Conservation (phyloP, 257 asterid species). For the Striga asiatica region DNA sequence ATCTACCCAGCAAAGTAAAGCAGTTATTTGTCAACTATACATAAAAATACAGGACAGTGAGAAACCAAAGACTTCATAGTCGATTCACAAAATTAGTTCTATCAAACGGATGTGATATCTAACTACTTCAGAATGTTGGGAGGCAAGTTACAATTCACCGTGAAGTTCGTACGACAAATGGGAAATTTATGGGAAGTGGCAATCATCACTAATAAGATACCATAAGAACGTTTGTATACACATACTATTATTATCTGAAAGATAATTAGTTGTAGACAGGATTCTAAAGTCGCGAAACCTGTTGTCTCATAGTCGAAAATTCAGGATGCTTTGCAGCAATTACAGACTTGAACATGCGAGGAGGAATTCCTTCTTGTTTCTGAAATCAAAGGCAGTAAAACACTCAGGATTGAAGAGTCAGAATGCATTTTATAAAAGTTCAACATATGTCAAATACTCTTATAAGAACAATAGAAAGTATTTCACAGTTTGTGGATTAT, state of each 20-base stretch:
- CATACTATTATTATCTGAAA: conserved; percentile 89
- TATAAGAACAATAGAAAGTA: conserved; percentile 1
- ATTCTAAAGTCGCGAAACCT: conserved; percentile 37
- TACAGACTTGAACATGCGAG: conserved; percentile 95
- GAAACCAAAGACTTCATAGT: conserved; percentile 1
- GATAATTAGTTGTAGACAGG: conserved; percentile 33
- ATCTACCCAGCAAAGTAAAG: not conserved
- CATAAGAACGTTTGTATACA: conserved; percentile 8
- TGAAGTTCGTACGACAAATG: not conserved
- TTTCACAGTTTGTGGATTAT: not conserved
- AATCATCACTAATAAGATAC: conserved; percentile 2
- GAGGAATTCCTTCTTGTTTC: conserved; percentile 95
- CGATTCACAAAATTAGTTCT: not conserved
- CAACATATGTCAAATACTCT: not conserved
- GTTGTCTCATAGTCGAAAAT: conserved; percentile 95
- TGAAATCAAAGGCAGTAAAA: conserved; percentile 27
- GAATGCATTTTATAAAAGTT: conserved; percentile 9
- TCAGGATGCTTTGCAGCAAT: conserved; percentile 99
- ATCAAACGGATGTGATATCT: not conserved
- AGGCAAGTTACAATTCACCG: conserved; percentile 5
- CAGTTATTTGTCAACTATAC: conserved; percentile 8
- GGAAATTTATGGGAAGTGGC: not conserved
- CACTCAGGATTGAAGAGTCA: conserved; percentile 10
- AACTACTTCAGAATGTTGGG: not conserved
- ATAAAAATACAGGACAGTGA: conserved; percentile 4